Evolutionary conservation across 2,329 filamentous ascomycete species (phyloP), one percentile per base, ranked within the genome.

Genomic region (Fusarium sp.): DNA sequence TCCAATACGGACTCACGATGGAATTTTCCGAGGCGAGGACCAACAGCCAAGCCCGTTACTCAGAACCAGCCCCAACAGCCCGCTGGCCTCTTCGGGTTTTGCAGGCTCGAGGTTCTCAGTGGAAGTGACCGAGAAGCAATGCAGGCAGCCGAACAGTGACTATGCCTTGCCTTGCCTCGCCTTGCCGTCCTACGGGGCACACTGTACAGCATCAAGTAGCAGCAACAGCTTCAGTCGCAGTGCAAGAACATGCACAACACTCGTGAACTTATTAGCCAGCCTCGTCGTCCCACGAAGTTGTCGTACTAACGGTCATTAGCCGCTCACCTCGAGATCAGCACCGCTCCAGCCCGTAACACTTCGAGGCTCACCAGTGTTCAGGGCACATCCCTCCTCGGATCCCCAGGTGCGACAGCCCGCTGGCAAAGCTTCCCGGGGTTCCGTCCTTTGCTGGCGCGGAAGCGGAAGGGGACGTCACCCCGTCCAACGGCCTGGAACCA

Each of bases 401-500:
- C 57, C 20, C 57, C 36, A 45, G 57, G 27, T 40, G 36, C 35
- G 36, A 31, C 22, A 61, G 38, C 58, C 58, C 58, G 58, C 40
- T 68, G 52, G 52, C 42, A 35, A 31, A 45, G 42, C 36, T 38
- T 50, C 42, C 63, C 45, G 29, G 40, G 27, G 42, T 60, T 59
- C 63, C 65, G 54, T 11, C 22, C 38, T 31, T 56, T 54, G 29
- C 36, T 56, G 67, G 42, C 42, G 54, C 45, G 45, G 68, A 60
- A 67, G 65, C 38, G 45, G 57, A 59, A 61, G 27, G 27, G 47
- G 50, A 64, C 50, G 50, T 47, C 54, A 60, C 63, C 63, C 56
- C 63, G 63, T 40, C 62, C 56, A 61, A 47, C n/a, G n/a, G 56
- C 56, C 27, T 66, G 45, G 66, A 50, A 65, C 31, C 42, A 50